These are phyloP conservation scores for Andrographis paniculata DNA, from an alignment of 305 asterid species.

Conservation along the genomic window DNA sequence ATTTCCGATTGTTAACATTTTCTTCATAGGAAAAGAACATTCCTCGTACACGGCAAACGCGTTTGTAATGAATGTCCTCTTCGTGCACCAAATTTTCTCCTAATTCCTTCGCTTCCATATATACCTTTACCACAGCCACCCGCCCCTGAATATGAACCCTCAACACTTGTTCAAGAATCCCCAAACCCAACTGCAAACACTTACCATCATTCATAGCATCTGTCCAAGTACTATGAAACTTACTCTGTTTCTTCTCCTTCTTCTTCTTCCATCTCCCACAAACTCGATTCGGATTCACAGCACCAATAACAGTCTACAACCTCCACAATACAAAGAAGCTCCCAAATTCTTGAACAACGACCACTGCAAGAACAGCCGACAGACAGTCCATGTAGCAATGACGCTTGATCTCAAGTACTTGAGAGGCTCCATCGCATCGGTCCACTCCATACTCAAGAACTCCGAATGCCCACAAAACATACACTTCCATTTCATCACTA, in stretches of 20 bases:
- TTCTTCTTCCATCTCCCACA: conserved; percentile 21
- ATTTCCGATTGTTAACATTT: neutral
- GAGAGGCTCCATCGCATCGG: conserved; percentile 64
- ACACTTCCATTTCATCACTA: conserved; percentile 47
- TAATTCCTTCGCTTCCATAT: neutral
- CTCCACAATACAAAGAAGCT: conserved; percentile 24
- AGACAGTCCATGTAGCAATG: conserved; percentile 46
- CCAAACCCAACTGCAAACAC: neutral
- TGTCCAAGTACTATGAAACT: neutral
- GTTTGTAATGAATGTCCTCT: too few species aligned
- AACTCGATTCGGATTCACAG: conserved; percentile 28
- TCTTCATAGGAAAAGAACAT: neutral
- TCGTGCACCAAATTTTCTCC: neutral
- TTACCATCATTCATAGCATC: neutral
- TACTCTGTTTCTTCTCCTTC: neutral
- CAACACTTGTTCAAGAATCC: neutral
- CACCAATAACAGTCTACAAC: too few species aligned
- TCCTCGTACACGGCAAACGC: neutral
- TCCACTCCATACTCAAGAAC: conserved; percentile 53
- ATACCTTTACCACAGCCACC: neutral
- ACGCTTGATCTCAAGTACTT: conserved; percentile 56
- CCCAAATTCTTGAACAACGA: conserved; percentile 34
- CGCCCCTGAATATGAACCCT: too few species aligned
- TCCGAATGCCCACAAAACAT: conserved; percentile 52
- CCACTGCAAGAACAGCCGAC: conserved; percentile 17